Conservation (phyloP, 352 stramenopile genomes). For the Poterioochromonas sp. region DNA sequence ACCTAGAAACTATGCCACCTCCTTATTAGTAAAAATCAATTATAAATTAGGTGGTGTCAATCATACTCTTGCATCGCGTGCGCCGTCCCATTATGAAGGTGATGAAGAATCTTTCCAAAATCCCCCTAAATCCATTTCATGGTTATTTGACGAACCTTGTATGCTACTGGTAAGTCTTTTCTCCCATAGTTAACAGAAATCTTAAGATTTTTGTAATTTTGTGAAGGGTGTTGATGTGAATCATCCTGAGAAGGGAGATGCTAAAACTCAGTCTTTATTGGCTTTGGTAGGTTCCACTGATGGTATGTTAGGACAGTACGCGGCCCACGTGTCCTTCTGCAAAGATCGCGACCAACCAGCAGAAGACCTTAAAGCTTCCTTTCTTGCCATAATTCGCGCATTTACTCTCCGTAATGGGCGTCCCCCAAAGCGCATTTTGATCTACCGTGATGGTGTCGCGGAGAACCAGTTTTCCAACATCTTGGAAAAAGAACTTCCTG, state of each 20-base stretch:
- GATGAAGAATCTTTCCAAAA: background rate
- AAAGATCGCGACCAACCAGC: background rate
- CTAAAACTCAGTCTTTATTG: background rate
- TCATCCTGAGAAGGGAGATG: background rate
- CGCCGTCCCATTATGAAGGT: background rate
- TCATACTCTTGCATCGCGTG: constrained; percentile 11
- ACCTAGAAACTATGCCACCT: background rate
- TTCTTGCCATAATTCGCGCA: background rate
- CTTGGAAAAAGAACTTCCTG: background rate
- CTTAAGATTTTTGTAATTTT: background rate
- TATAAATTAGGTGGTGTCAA: constrained; percentile 11
- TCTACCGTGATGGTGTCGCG: constrained; percentile 26
- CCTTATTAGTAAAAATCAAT: constrained; percentile 11
- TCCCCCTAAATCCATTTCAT: constrained; percentile 13
- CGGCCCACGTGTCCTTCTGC: background rate
- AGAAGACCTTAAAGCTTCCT: background rate
- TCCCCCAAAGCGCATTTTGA: background rate
- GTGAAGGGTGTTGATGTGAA: constrained; percentile 15
- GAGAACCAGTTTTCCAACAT: constrained; percentile 1
- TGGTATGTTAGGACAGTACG: constrained; percentile 3
- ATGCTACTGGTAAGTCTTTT: background rate
- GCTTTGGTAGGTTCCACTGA: constrained; percentile 10
- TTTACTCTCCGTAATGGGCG: background rate
- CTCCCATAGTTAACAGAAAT: background rate
- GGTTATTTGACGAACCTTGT: constrained; percentile 26